These are phyloP conservation scores for Pseudogymnoascus sp. DNA, from an alignment of 2,329 filamentous ascomycete genomes.

Conservation along the genomic window DNA sequence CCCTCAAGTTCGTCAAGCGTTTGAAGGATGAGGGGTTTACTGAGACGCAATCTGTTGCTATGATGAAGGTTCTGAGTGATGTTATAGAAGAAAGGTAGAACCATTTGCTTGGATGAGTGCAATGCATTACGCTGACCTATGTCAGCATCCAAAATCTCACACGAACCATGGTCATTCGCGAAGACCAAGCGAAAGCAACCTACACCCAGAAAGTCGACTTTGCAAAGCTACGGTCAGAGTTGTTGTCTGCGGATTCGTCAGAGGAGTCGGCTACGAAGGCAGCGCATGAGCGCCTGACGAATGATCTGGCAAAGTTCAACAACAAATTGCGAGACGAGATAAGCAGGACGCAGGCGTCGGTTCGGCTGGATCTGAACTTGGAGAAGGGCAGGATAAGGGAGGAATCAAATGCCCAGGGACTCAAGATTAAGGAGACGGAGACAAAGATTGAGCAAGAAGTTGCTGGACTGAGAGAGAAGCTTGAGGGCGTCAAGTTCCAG, in stretches of 20 bases:
- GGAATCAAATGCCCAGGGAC: slow-evolving; percentile 91
- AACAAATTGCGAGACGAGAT: slow-evolving; percentile 88
- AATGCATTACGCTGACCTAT: background rate
- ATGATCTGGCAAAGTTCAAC: slow-evolving; percentile 91
- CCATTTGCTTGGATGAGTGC: too few relatives aligned
- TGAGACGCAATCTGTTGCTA: slow-evolving; percentile 90
- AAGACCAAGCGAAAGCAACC: slow-evolving; percentile 78
- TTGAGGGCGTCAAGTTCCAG: slow-evolving; percentile 97
- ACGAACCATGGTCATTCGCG: slow-evolving; percentile 93
- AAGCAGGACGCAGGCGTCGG: slow-evolving; percentile 84
- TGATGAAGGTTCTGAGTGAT: slow-evolving; percentile 96
- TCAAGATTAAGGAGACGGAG: slow-evolving; percentile 98
- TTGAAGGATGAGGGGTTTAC: slow-evolving; percentile 89
- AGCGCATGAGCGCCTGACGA: slow-evolving; percentile 85
- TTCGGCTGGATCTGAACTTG: slow-evolving; percentile 85
- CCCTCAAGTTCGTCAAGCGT: slow-evolving; percentile 90
- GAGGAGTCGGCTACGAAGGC: slow-evolving; percentile 83
- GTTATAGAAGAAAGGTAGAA: slow-evolving; percentile 85
- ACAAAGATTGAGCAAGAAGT: slow-evolving; percentile 98
- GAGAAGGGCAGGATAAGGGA: slow-evolving; percentile 96
- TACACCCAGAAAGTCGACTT: slow-evolving; percentile 94
- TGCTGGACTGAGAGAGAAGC: slow-evolving; percentile 78
- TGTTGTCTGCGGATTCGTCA: slow-evolving; percentile 84
- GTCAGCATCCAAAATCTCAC: slow-evolving; percentile 89
- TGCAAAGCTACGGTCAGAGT: slow-evolving; percentile 89